Evolutionary conservation across 2,329 filamentous ascomycete species (phyloP), one percentile per base, ranked within the genome.

Genomic region (Colletotrichum lentis): DNA sequence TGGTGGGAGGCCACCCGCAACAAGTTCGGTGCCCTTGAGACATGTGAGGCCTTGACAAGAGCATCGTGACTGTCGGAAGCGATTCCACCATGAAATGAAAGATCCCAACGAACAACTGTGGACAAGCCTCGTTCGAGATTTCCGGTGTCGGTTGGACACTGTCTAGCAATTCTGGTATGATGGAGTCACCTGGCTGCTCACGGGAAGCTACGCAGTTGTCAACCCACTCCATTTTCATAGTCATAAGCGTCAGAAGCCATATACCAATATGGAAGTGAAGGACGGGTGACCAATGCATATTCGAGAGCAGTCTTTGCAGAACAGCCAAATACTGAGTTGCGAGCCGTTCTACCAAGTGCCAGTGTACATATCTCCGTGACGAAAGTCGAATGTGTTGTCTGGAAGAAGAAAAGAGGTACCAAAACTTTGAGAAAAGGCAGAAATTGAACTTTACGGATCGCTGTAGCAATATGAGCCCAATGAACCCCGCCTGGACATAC

Each of bases 1-100:
- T 53, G 58, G 46, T 53, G 46, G 43, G 44, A 61, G 14, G 46
- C 58, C 24, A 61, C 31, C 12, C n/a, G 10, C 14, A 60, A 27
- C 16, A 14, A 27, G 31, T 41, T 50, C 2, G 44, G 20, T 24
- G 6, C 3, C 20, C 24, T 61, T 39, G 14, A 35, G 3, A 18
- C 35, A n/a, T 16, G 4, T 24, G 6, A 12, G 5, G 8, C 14
- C 14, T 20, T 6, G 14, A 18, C 27, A 14, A 16, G 2, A 31
- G 22, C 11, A 10, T 27, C 24, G 18, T 3, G 22, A 16, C 22
- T 3, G 24, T 31, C 14, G 24, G 3, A 50, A 50, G 4, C 22
- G 14, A 43, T 43, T 3, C 14, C 6, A 10, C 12, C n/a, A 4
- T n/a, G 11, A 16, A 16, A 0, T 18, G 24, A 31, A 8, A 50